Conservation (phyloP, 306 rosid genomes). For the Dalbergia cochinchinensis region DNA sequence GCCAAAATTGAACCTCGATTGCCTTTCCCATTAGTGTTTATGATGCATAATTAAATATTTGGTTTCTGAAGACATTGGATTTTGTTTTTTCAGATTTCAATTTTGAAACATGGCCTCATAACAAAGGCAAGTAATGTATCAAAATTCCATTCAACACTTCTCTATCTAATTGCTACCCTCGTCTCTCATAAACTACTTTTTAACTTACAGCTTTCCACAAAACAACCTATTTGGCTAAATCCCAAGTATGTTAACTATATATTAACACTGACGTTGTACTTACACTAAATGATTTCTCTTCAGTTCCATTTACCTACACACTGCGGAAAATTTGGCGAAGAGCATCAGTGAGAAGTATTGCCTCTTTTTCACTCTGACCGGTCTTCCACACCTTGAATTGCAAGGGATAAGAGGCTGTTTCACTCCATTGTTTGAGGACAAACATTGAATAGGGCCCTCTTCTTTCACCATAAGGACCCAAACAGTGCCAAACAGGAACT, state of each 20-base stretch:
- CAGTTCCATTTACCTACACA: constrained; percentile 8
- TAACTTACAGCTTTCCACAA: constrained; percentile 23
- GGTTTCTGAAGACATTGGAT: neutral
- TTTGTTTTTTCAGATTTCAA: neutral
- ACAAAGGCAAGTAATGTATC: neutral
- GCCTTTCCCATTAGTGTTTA: neutral
- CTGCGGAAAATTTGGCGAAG: constrained; percentile 42
- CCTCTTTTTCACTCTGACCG: constrained; percentile 66
- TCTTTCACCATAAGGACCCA: constrained; percentile 58
- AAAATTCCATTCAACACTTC: neutral
- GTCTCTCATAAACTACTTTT: constrained; percentile 6
- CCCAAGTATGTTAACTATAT: constrained; percentile 7
- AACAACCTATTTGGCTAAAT: constrained; percentile 11
- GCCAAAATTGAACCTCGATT: neutral
- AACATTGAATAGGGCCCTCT: constrained; percentile 64
- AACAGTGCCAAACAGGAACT: constrained; percentile 54
- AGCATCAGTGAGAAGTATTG: constrained; percentile 61
- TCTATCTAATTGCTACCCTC: neutral
- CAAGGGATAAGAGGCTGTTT: constrained; percentile 31
- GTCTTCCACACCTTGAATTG: constrained; percentile 71
- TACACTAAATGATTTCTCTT: neutral
- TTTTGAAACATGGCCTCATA: neutral
- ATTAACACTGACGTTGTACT: constrained; percentile 4
- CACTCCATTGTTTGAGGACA: constrained; percentile 63
- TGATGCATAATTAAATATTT: neutral